These are phyloP conservation scores for Kodamaea nitidulidarum DNA, from an alignment of 805 yeast genomes.

Conservation along the genomic window DNA sequence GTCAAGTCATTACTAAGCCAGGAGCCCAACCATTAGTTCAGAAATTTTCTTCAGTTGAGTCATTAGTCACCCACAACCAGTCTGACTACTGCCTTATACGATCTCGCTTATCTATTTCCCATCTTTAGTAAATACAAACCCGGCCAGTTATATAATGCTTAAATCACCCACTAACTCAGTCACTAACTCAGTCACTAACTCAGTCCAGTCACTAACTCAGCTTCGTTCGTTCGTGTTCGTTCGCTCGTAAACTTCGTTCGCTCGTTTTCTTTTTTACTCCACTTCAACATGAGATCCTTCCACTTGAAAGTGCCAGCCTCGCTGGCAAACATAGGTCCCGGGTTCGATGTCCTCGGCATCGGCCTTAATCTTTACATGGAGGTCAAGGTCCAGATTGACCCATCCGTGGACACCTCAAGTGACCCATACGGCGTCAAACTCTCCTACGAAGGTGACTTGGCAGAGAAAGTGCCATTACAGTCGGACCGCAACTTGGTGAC, in stretches of 20 bases:
- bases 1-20: too few species aligned
- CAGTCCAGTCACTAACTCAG: too few species aligned
- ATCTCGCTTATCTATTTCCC: too few species aligned
- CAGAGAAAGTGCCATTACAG: conserved; percentile 69
- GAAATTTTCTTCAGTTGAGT: too few species aligned
- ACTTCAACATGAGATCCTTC: conserved; percentile 27
- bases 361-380: conserved; percentile 76
- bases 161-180: too few species aligned
- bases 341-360: conserved; percentile 93
- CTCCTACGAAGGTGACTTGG: conserved; percentile 76
- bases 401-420: conserved; percentile 38
- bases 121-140: too few species aligned
- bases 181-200: too few species aligned
- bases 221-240: neutral
- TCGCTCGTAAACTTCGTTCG: neutral
- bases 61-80: too few species aligned
- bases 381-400: conserved; percentile 63
- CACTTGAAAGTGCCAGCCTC: conserved; percentile 86
- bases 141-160: too few species aligned
- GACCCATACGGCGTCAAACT: conserved; percentile 70
- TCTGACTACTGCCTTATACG: too few species aligned
- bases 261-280: neutral
- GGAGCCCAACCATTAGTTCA: too few species aligned
- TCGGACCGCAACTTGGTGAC: conserved; percentile 85
- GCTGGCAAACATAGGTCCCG: conserved; percentile 97